phyloP scores from a whole-genome alignment of 192 early-diverging fungal species.

The Rhizophlyctis rosea region DNA sequence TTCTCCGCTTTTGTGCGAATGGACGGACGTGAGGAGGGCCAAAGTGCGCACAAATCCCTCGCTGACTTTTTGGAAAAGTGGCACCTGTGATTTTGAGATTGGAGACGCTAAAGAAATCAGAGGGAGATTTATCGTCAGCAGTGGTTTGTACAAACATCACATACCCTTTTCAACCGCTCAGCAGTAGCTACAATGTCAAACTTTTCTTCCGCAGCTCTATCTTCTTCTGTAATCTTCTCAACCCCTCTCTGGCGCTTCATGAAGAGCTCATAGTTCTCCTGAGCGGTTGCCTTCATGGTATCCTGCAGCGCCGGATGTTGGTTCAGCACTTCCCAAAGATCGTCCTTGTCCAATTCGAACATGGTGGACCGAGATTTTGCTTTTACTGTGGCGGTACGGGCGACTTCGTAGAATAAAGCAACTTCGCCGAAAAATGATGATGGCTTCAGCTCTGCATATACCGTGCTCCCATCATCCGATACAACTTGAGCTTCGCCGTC shows the following conservation, averaged over 20 bases:
- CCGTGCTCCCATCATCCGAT: conserved; percentile 41
- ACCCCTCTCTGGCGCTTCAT: conserved; percentile 39
- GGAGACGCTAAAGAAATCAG: background rate
- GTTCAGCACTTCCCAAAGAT: conserved; percentile 31
- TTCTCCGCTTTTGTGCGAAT: conserved; percentile 26
- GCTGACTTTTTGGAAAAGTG: conserved; percentile 43
- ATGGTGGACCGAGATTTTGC: conserved; percentile 39
- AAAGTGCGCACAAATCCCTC: conserved; percentile 42
- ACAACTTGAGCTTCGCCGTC: conserved; percentile 51
- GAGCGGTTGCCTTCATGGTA: conserved; percentile 37
- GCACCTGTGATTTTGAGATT: conserved; percentile 23
- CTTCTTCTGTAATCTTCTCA: conserved; percentile 20
- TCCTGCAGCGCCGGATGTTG: conserved; percentile 32
- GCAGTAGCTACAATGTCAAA: conserved; percentile 47
- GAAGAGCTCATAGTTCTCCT: conserved; percentile 47
- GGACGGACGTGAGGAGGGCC: conserved; percentile 41
- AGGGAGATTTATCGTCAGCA: background rate
- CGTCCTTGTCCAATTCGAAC: conserved; percentile 50
- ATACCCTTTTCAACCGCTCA: conserved; percentile 35
- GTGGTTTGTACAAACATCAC: conserved; percentile 2
- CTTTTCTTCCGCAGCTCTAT: conserved; percentile 15
- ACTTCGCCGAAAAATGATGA: conserved; percentile 55
- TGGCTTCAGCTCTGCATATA: conserved; percentile 43
- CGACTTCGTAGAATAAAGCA: conserved; percentile 52
- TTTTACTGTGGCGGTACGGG: conserved; percentile 50